Conservation (phyloP, 768 basidiomycete genomes). For the Termitomyces sp. region DNA sequence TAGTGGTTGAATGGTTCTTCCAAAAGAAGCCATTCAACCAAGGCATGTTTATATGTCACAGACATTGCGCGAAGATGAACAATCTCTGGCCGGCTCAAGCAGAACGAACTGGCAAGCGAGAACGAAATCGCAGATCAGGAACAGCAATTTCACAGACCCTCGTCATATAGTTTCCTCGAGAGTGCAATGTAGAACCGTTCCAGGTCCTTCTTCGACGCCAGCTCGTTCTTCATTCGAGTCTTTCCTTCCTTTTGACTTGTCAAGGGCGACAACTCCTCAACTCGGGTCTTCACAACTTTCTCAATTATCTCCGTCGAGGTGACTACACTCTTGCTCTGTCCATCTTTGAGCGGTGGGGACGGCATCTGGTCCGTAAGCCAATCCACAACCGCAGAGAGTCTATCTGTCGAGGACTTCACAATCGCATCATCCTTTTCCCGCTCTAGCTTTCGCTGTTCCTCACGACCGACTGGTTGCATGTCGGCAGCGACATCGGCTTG, state of each 20-base stretch:
- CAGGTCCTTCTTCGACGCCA: conserved; percentile 67
- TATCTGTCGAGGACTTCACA: conserved; percentile 64
- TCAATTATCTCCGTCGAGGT: conserved; percentile 1
- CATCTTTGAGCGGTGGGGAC: conserved; percentile 16
- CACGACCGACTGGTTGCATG: conserved; percentile 10
- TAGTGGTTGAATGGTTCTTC: not conserved
- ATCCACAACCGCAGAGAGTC: conserved; percentile 69
- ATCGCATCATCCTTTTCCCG: conserved; percentile 38
- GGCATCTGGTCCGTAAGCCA: conserved; percentile 76
- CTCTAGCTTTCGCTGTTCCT: conserved; percentile 18
- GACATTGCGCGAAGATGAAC: too few relatives aligned
- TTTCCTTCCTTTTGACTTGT: conserved; percentile 17
- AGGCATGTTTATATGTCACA: not conserved
- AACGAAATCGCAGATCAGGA: not conserved
- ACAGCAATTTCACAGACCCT: conserved; percentile 60
- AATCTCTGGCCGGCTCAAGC: not conserved
- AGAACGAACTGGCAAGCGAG: too few relatives aligned
- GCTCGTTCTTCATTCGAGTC: conserved; percentile 37
- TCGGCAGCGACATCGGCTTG: conserved; percentile 26
- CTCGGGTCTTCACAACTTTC: conserved; percentile 12
- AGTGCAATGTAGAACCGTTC: conserved; percentile 89
- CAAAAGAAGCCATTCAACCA: not conserved
- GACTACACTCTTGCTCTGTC: conserved; percentile 5
- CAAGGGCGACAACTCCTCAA: conserved; percentile 12
- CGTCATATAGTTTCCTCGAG: conserved; percentile 86